A percentile compares a stretch with the other conserved stretches of the same genome.
These are phyloP conservation scores for Pelargonium fulgidum DNA, from an alignment of 441 rosid genomes.

Conservation along the genomic window DNA sequence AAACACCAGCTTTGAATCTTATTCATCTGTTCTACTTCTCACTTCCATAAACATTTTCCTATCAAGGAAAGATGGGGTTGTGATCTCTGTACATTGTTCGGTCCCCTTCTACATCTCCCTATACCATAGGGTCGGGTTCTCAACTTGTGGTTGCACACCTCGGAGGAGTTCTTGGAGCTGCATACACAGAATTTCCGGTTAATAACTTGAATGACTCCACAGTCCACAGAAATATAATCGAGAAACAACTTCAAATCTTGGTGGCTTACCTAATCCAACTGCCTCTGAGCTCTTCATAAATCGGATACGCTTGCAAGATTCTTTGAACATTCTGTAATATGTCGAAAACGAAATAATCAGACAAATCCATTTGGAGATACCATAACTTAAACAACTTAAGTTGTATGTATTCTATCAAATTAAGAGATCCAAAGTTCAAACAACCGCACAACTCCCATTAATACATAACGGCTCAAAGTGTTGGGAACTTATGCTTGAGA, in stretches of 20 bases:
- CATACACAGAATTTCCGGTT: background rate
- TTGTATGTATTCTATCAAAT: background rate
- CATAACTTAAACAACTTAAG: background rate
- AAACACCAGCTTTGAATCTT: background rate
- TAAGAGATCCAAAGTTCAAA: background rate
- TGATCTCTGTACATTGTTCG: conserved; percentile 12
- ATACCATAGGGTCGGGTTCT: background rate
- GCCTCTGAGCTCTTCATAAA: conserved; percentile 28
- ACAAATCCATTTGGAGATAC: background rate
- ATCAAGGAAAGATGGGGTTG: conserved; percentile 9
- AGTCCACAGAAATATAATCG: background rate
- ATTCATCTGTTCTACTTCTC: conserved; percentile 2
- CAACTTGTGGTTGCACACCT: conserved; percentile 12
- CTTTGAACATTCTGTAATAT: conserved; percentile 28
- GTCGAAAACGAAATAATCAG: background rate
- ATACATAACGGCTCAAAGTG: background rate
- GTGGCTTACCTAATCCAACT: conserved; percentile 17
- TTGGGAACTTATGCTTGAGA: background rate
- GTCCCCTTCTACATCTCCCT: background rate
- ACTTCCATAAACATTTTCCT: conserved; percentile 3
- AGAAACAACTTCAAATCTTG: background rate
- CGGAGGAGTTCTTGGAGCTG: conserved; percentile 16
- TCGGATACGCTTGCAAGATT: conserved; percentile 30
- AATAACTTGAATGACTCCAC: background rate
- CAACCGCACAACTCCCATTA: background rate